Percentiles rank a stretch among this genome's conserved stretches.
These are phyloP conservation scores for Globisporangium paddicum DNA, from an alignment of 352 stramenopile species.

Conservation along the genomic window DNA sequence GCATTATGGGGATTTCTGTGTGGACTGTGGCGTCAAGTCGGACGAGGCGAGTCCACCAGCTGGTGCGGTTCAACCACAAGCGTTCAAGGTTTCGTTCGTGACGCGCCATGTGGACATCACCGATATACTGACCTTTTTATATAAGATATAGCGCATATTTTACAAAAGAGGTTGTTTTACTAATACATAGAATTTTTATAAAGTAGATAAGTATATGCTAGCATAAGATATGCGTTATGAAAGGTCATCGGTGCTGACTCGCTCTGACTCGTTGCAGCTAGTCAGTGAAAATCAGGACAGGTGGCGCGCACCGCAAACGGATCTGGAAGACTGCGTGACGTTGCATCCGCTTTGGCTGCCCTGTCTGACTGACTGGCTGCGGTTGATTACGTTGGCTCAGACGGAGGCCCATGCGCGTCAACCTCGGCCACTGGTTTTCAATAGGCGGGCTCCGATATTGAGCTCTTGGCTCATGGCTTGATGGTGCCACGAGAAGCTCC, in stretches of 20 bases:
- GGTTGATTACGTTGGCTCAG: too few species aligned
- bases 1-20: background rate
- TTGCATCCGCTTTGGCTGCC: too few species aligned
- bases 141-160: background rate
- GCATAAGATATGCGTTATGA: background rate
- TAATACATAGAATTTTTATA: too few species aligned
- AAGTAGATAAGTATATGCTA: too few species aligned
- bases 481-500: too few species aligned
- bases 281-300: constrained; percentile 1
- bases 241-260: background rate
- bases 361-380: too few species aligned
- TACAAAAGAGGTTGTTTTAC: background rate
- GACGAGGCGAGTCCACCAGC: background rate
- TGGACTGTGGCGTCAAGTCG: background rate
- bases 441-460: too few species aligned
- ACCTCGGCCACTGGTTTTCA: too few species aligned
- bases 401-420: too few species aligned
- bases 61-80: constrained; percentile 2
- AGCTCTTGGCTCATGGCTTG: too few species aligned
- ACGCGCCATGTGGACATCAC: background rate
- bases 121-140: too few species aligned
- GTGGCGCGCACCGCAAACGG: constrained; percentile 3
- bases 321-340: too few species aligned
- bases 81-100: constrained; percentile 3
- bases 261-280: constrained; percentile 4